phyloP scores from a whole-genome alignment of 352 stramenopile genomes.

The Salisapilia sapeloensis region DNA sequence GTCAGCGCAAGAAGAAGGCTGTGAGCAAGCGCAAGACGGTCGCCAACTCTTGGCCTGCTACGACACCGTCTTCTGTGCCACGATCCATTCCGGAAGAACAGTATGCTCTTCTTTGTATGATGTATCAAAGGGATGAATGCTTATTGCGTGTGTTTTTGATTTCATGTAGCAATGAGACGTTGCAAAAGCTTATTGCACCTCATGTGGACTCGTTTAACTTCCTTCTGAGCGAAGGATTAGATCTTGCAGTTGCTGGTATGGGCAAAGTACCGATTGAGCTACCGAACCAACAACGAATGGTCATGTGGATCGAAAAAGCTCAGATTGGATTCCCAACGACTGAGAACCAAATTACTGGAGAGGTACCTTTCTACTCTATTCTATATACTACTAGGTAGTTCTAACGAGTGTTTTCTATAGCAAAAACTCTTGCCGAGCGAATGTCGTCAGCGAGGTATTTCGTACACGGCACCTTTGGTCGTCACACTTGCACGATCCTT shows the following conservation, averaged over 20 bases:
- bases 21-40: conserved; percentile 6
- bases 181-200: conserved; percentile 86
- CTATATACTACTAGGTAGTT: neutral
- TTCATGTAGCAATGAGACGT: conserved; percentile 46
- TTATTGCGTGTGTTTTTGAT: conserved; percentile 4
- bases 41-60: conserved; percentile 56
- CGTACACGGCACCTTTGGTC: conserved; percentile 91
- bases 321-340: conserved; percentile 80
- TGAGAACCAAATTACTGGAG: conserved; percentile 70
- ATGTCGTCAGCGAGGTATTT: conserved; percentile 92
- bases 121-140: neutral
- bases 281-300: conserved; percentile 67
- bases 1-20: conserved; percentile 12
- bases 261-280: conserved; percentile 81
- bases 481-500: conserved; percentile 83
- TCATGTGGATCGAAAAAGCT: conserved; percentile 89
- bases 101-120: conserved; percentile 5
- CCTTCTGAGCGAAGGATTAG: conserved; percentile 91
- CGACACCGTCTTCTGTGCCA: conserved; percentile 62
- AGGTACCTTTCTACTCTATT: conserved; percentile 6
- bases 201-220: conserved; percentile 98
- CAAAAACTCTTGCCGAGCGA: conserved; percentile 85
- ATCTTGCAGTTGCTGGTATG: conserved; percentile 86
- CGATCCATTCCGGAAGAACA: conserved; percentile 52
- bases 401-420: conserved; percentile 3